These are phyloP conservation scores for Penicillium simplicissimum DNA, from an alignment of 495 filamentous ascomycete genomes.

Conservation along the genomic window DNA sequence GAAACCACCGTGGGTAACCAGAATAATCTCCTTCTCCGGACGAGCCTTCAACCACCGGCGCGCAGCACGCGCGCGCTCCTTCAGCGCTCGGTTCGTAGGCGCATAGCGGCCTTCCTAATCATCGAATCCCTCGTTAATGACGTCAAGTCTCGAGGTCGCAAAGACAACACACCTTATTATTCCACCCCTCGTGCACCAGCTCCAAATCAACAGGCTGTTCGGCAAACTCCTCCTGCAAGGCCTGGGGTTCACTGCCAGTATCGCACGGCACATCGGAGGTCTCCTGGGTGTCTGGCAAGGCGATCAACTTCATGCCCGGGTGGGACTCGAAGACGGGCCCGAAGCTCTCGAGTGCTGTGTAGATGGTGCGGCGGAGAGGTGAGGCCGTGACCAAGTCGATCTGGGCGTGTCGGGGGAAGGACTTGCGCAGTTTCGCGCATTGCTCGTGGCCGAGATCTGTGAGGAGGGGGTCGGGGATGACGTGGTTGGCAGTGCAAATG, in stretches of 20 bases:
- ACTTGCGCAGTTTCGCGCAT: slow-evolving; percentile 60
- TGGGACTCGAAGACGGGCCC: slow-evolving; percentile 48
- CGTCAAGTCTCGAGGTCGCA: neutral
- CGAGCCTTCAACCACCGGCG: slow-evolving; percentile 65
- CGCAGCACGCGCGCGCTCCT: slow-evolving; percentile 62
- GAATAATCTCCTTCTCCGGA: slow-evolving; percentile 61
- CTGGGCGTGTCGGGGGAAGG: slow-evolving; percentile 64
- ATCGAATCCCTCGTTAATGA: neutral
- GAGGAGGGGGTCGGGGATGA: slow-evolving; percentile 73
- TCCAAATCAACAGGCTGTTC: slow-evolving; percentile 62
- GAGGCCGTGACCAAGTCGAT: slow-evolving; percentile 77
- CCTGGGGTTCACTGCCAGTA: slow-evolving; percentile 59
- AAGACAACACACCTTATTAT: slow-evolving; percentile 55
- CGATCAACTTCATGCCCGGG: slow-evolving; percentile 57
- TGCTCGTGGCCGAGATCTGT: slow-evolving; percentile 76
- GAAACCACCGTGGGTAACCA: slow-evolving; percentile 74
- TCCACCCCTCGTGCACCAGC: slow-evolving; percentile 65
- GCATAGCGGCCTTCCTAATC: slow-evolving; percentile 52
- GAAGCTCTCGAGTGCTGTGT: slow-evolving; percentile 77
- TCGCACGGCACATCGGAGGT: slow-evolving; percentile 77
- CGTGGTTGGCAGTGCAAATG: slow-evolving; percentile 67
- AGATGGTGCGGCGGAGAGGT: slow-evolving; percentile 80
- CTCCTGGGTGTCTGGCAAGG: slow-evolving; percentile 82
- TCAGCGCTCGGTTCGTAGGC: slow-evolving; percentile 57
- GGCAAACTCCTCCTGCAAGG: slow-evolving; percentile 64